Evolutionary conservation across 345 rosid genomes (phyloP), one percentile per base, ranked within the genome.

Genomic region (Syzygium grande): DNA sequence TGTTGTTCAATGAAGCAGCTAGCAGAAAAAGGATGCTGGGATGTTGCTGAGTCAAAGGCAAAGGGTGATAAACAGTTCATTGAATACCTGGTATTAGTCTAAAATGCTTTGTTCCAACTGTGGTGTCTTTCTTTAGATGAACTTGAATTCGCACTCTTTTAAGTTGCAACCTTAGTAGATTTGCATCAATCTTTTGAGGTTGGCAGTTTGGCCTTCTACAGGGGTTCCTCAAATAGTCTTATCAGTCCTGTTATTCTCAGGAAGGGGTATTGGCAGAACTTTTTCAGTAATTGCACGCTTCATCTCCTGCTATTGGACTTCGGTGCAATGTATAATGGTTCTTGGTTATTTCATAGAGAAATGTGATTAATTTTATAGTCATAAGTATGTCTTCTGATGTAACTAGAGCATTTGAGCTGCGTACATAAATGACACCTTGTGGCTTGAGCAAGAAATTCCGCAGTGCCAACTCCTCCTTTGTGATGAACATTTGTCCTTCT

Each of bases 1-100:
- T 91, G 92, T 93, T 96, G 99, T 85, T 90, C 92, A 43, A 83
- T 98, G 86, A 98, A 95, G 93, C 93, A 88, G 87, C 90, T 98
- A 84, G 99, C 98, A 83, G 97, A 98, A 88, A 96, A 96, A 89
- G 98, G 95, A 86, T 92, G 93, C 55, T 98, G 99, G 99, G 99
- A 98, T 90, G 90, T 98, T 89, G 99, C 99, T 29, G 99, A 96
- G 91, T 87, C 77, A 55, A 96, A 92, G 93, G 88, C 99, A 85
- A 92, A 94, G 85, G 94, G 94, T n/a, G 93, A 96, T 86, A 92
- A 85, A 90, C 94, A 90, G 90, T 93, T 96, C n/a, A 91, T 96
- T 5, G 93, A 96, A 88, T 96, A 92, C 92, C 91, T 98, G 94
- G 99, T 96, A 91, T 88, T 94, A 87, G 38, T 84, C 84, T 63